phyloP scores from a whole-genome alignment of 2,329 filamentous ascomycete species.

The Colletotrichum spinosum region DNA sequence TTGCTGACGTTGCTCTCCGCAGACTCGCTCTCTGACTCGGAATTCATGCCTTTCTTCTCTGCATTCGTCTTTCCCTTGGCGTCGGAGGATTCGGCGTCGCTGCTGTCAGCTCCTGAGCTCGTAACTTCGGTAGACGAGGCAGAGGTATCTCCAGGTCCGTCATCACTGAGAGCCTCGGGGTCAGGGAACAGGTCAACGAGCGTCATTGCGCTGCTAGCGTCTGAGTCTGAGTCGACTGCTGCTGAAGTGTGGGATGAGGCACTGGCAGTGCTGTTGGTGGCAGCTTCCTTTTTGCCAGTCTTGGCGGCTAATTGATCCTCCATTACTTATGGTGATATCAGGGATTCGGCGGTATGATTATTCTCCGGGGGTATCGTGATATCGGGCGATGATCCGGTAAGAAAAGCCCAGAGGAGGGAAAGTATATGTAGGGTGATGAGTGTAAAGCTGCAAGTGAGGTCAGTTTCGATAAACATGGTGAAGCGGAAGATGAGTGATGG shows the following conservation, averaged over 20 bases:
- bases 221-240: constrained; percentile 14
- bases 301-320: constrained; percentile 5
- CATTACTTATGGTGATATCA: neutral
- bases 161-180: neutral
- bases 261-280: constrained; percentile 7
- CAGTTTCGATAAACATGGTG: too few species aligned
- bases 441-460: too few species aligned
- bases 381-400: too few species aligned
- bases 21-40: neutral
- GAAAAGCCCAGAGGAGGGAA: too few species aligned
- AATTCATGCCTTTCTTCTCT: neutral
- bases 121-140: constrained; percentile 16
- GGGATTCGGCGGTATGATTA: too few species aligned
- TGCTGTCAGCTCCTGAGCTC: constrained; percentile 21
- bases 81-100: constrained; percentile 1
- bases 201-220: constrained; percentile 20
- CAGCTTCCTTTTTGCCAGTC: neutral
- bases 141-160: constrained; percentile 12
- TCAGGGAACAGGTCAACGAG: constrained; percentile 25
- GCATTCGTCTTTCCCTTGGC: neutral
- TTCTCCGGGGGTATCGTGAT: too few species aligned
- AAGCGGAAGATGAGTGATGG: too few species aligned
- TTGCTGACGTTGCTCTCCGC: neutral
- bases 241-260: constrained; percentile 15
- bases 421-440: too few species aligned